Conservation (phyloP, 495 filamentous ascomycete species). For the Aspergillus funiculosus region DNA sequence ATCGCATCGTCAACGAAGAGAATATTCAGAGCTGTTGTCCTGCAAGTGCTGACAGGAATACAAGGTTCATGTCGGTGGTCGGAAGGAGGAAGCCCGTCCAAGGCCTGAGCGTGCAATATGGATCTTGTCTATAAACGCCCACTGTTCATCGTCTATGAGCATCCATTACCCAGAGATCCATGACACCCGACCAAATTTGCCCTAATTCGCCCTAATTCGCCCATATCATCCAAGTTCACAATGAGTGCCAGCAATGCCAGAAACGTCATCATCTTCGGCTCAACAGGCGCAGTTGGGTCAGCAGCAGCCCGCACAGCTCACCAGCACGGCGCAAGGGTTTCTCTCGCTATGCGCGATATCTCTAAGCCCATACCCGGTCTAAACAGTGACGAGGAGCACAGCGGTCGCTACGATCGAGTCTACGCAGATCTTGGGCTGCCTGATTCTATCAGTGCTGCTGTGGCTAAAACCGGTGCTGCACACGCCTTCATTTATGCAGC, state of each 20-base stretch:
- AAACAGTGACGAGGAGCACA: constrained; percentile 7
- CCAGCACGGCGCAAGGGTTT: constrained; percentile 19
- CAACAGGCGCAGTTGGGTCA: constrained; percentile 28
- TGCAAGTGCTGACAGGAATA: background rate
- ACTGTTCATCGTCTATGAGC: background rate
- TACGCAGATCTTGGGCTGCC: constrained; percentile 28
- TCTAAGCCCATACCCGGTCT: constrained; percentile 20
- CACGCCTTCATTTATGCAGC: constrained; percentile 31
- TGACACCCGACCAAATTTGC: background rate
- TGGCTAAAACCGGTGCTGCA: constrained; percentile 18
- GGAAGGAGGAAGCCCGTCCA: too few relatives aligned
- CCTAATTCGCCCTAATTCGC: too few relatives aligned
- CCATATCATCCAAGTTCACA: background rate
- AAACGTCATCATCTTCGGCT: constrained; percentile 25
- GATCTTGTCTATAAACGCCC: too few relatives aligned
- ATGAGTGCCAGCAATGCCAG: constrained; percentile 1
- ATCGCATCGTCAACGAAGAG: background rate
- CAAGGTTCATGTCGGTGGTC: background rate
- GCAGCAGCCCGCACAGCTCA: constrained; percentile 41
- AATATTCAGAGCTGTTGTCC: background rate
- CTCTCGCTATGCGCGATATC: constrained; percentile 23
- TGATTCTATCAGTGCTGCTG: constrained; percentile 21
- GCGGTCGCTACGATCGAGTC: constrained; percentile 19
- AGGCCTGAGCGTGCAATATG: too few relatives aligned
- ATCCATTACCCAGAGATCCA: background rate